Evolutionary conservation across 257 asterid species (phyloP).

Genomic region (Galeopsis tetrahit): DNA sequence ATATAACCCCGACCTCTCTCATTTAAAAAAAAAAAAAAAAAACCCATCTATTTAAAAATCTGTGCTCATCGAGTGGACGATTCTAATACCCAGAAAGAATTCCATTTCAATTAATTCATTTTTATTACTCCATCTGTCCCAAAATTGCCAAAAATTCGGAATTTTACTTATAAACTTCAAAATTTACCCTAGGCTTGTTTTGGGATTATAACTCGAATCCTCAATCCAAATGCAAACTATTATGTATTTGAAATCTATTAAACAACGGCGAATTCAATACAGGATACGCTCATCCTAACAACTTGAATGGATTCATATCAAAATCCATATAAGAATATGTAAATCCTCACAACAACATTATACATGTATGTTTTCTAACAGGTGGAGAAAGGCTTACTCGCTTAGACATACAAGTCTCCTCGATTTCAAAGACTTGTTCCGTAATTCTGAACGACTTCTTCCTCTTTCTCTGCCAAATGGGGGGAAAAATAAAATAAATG

Average conservation of each 20-base stretch:
- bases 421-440: conserved; percentile 30
- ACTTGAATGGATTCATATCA: background rate
- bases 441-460: conserved; percentile 34
- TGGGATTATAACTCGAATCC: background rate
- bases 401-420: conserved; percentile 13
- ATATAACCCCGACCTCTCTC: too few relatives aligned
- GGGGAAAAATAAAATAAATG: background rate
- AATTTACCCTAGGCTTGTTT: too few relatives aligned
- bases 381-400: conserved; percentile 21
- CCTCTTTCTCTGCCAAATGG: conserved; percentile 38
- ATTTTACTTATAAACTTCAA: too few relatives aligned
- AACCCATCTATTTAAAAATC: too few relatives aligned
- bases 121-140: too few relatives aligned
- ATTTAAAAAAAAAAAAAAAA: too few relatives aligned
- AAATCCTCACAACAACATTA: background rate
- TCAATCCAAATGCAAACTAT: background rate
- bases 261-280: background rate
- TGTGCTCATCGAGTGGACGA: too few relatives aligned
- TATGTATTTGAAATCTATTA: background rate
- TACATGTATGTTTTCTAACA: background rate
- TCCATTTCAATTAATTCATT: too few relatives aligned
- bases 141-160: too few relatives aligned
- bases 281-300: background rate
- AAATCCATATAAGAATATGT: background rate
- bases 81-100: too few relatives aligned